Evolutionary conservation across 2,329 filamentous ascomycete species (phyloP), one percentile per base, ranked within the genome.

Genomic region (Paraconiothyrium brasiliense): DNA sequence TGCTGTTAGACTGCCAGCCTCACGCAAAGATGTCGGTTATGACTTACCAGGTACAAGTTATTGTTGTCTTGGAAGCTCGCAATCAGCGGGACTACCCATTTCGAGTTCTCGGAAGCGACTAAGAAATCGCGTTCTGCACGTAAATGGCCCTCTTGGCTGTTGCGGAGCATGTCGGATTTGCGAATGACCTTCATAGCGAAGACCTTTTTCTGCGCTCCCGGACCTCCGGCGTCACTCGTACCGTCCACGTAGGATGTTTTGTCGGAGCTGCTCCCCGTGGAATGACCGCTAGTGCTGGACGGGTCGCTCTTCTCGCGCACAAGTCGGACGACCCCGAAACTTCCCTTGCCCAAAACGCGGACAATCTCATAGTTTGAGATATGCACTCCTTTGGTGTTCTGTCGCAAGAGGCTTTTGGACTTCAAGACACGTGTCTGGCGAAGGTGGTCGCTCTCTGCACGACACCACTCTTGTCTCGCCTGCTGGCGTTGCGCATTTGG

Each of bases 121-220:
- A 99, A 85, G 67, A 98, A 96, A 71, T 98, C 95, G 67, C 94
- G 84, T 75, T 99, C 94, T 0, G 94, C 94, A 39, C 93, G 89
- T 22, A 99, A 79, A 79, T 98, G 95, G 0, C 92, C 94, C 78
- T 98, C 94, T 80, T 98, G 95, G 65, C 90, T 90, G 62, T 93
- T 95, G 13, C 90, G 88, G 58, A 98, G 84, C 94, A 97, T 98
- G 59, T 93, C 89, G 0, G 92, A 92, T 76, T 99, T 99, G 60
- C 91, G 89, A 68, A 98, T 98, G 35, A 97, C 92, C 76, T 98
- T 98, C 94, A 98, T 97, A 14, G 95, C 95, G 76, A 90, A 98
- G 0, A 97, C 88, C 60, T 91, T 85, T 64, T 74, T 16, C 54
- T 61, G 13, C 27, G 46, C 9, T 32, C 37, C 16, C 7, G 37